These are phyloP conservation scores for Ceratobasidium sp. DNA, from an alignment of 1,284 basidiomycete genomes.

Conservation along the genomic window DNA sequence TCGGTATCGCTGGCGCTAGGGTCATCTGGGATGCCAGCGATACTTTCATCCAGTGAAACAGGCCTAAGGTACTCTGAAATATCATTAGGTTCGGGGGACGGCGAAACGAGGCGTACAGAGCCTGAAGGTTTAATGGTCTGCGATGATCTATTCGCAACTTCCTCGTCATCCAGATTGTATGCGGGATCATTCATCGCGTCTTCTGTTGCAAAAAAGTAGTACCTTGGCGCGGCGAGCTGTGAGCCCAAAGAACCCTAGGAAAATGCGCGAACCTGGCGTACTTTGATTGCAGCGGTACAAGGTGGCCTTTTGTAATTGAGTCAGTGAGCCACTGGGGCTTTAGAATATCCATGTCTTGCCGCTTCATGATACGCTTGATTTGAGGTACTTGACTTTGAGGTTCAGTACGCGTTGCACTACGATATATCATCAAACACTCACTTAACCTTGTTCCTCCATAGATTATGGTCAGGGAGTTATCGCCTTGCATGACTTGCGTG, in stretches of 20 bases:
- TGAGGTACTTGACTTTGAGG: slow-evolving; percentile 37
- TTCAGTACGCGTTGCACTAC: not conserved
- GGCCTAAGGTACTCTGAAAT: slow-evolving; percentile 35
- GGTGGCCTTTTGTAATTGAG: slow-evolving; percentile 65
- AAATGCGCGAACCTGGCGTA: slow-evolving; percentile 47
- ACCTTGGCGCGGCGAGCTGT: slow-evolving; percentile 41
- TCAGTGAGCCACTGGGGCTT: slow-evolving; percentile 82
- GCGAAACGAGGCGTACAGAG: slow-evolving; percentile 17
- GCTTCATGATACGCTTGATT: slow-evolving; percentile 40
- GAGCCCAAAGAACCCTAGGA: not conserved
- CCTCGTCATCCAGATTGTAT: slow-evolving; percentile 43
- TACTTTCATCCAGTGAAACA: slow-evolving; percentile 23
- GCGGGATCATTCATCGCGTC: slow-evolving; percentile 44
- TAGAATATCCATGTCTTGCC: slow-evolving; percentile 63
- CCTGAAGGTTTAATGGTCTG: not conserved
- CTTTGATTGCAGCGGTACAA: slow-evolving; percentile 71
- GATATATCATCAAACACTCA: slow-evolving; percentile 62
- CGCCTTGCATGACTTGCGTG: slow-evolving; percentile 60
- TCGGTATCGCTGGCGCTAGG: slow-evolving; percentile 39
- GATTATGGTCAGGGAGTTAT: slow-evolving; percentile 56
- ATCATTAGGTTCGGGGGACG: slow-evolving; percentile 38
- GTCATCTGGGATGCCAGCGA: slow-evolving; percentile 33
- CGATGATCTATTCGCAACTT: slow-evolving; percentile 23
- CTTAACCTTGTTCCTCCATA: slow-evolving; percentile 70
- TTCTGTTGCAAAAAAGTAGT: slow-evolving; percentile 49